These are phyloP conservation scores for Trichoderma arundinaceum DNA, from an alignment of 2,329 filamentous ascomycete species.

Conservation along the genomic window DNA sequence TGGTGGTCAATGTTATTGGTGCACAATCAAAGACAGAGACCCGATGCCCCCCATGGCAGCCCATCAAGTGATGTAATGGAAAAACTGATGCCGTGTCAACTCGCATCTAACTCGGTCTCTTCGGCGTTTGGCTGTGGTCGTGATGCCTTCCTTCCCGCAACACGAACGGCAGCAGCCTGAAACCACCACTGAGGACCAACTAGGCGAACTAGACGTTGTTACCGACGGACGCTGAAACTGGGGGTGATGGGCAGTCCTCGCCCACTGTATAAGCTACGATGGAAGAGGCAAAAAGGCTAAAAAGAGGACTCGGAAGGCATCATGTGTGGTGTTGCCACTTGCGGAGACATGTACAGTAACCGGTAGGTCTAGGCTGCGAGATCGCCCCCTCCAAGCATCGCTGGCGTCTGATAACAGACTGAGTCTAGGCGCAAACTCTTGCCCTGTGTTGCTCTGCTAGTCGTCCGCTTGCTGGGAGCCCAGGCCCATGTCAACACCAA, in stretches of 20 bases:
- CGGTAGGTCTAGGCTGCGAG: neutral
- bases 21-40: neutral
- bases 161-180: too few species aligned
- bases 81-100: neutral
- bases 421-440: neutral
- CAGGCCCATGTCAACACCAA: neutral
- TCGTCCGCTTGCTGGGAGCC: neutral
- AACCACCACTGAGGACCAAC: too few species aligned
- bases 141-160: too few species aligned
- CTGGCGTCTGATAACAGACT: neutral
- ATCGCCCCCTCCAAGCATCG: neutral
- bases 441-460: neutral
- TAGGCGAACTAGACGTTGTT: too few species aligned
- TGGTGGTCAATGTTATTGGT: slow-evolving; percentile 15
- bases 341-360: neutral
- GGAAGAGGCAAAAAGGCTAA: neutral
- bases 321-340: neutral
- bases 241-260: neutral
- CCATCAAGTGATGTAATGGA: neutral
- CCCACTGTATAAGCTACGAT: too few species aligned
- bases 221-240: too few species aligned
- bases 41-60: neutral
- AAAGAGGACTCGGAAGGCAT: neutral
- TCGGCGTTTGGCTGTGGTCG: neutral
- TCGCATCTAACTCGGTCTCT: neutral